Evolutionary conservation across 225 moss, liverwort and hornwort genomes (phyloP), one percentile per base, ranked within the genome.

Genomic region (Antitrichia curtipendula): DNA sequence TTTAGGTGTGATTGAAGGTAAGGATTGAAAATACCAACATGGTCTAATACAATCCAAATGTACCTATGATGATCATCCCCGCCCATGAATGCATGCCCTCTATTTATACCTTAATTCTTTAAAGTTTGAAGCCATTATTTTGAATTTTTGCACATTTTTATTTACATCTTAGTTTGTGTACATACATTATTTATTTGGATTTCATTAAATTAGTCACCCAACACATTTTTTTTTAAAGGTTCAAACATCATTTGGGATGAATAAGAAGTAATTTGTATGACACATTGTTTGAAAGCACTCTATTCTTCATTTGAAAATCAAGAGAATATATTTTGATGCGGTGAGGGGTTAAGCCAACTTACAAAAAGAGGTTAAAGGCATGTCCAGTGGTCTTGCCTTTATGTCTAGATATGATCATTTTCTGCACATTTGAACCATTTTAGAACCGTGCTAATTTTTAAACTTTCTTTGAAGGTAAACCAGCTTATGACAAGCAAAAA

Each of bases 61-160:
- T 47, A 1, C 7, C 1, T 0, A 0, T 31, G 1, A 19, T 31
- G 0, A 49, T 74, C 2, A 12, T 20, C 19, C 1, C 7, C 0
- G 3, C 2, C 12, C 1, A 31, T 71, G 1, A 71, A 71, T 71
- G 70, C 25, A 41, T 70, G 15, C 5, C 13, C 1, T 24, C 0
- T 70, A 0, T 25, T 8, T 25, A 41, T 15, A 15, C 25, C 8
- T 25, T 40, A 8, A 41, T 3, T 4, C 3, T 24, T 24, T 13
- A 40, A 24, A 69, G 7, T 40, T 40, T 40, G 3, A 40, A 40
- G 7, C 1, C 0, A 31, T 49, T 16, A 0, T 31, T 74, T 12
- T 49, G 20, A 74, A 31, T 2, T 49, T 32, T 74, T 49, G 4
- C 4, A 74, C 31, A 31, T 19, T 47, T 47, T 47, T 47, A 12